Percentiles rank a stretch among this genome's conserved stretches.
Evolutionary conservation across 768 basidiomycete genomes (phyloP).

Genomic region (Termitomyces sp.): DNA sequence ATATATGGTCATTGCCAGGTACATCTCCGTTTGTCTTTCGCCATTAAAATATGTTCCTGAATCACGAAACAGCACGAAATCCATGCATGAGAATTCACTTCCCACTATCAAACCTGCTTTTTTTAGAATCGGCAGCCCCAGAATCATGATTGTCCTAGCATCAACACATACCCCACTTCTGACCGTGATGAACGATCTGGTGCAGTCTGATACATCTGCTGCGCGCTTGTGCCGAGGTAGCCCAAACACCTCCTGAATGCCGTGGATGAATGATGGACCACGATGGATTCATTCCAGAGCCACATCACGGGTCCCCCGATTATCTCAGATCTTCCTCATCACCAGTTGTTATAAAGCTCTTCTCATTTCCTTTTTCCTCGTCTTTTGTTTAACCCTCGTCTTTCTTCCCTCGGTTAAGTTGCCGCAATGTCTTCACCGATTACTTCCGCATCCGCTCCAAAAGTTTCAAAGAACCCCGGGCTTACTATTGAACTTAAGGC

Average conservation of each 20-base stretch:
- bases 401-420: background rate
- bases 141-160: background rate
- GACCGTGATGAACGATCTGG: background rate
- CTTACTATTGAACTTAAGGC: slow-evolving; percentile 12
- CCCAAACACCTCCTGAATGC: slow-evolving; percentile 13
- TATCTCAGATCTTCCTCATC: background rate
- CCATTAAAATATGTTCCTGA: background rate
- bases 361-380: background rate
- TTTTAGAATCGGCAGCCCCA: background rate
- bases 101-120: background rate
- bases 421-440: slow-evolving; percentile 11
- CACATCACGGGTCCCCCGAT: slow-evolving; percentile 1
- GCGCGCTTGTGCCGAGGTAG: background rate
- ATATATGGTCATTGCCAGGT: background rate
- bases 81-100: background rate
- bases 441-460: slow-evolving; percentile 12
- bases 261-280: no score
- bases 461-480: slow-evolving; percentile 15
- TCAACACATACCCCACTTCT: background rate
- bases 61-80: background rate
- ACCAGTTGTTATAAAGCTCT: slow-evolving; percentile 4
- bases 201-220: background rate
- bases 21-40: slow-evolving; percentile 3
- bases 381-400: background rate
- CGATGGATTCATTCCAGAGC: slow-evolving; percentile 12